Conservation (phyloP, 2,329 filamentous ascomycete species). For the Aspergillus oerlinghausenensis region DNA sequence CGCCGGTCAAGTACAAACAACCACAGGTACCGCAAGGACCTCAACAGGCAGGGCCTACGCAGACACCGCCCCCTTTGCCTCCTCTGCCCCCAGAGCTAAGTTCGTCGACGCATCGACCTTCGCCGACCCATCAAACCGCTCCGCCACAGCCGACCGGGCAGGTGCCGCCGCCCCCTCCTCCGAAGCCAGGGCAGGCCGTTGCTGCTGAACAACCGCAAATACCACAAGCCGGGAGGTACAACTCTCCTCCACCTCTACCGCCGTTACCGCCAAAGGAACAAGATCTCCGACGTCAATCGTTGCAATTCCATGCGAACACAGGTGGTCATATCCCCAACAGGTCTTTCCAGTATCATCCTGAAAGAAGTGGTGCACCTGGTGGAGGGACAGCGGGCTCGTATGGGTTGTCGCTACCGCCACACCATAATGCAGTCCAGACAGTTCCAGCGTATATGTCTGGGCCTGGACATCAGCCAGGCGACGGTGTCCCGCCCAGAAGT, state of each 20-base stretch:
- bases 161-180: slow-evolving; percentile 33
- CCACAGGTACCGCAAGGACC: slow-evolving; percentile 31
- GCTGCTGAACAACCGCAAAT: slow-evolving; percentile 13
- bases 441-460: slow-evolving; percentile 14
- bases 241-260: slow-evolving; percentile 31
- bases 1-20: slow-evolving; percentile 76
- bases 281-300: slow-evolving; percentile 12
- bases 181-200: slow-evolving; percentile 29
- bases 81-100: slow-evolving; percentile 64
- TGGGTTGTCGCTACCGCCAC: background rate
- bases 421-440: background rate
- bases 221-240: slow-evolving; percentile 22
- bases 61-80: slow-evolving; percentile 62
- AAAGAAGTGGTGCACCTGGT: slow-evolving; percentile 21
- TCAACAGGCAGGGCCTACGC: slow-evolving; percentile 26
- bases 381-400: slow-evolving; percentile 5
- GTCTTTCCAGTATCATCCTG: slow-evolving; percentile 25
- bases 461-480: slow-evolving; percentile 11
- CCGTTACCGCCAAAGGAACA: slow-evolving; percentile 36
- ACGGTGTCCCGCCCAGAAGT: slow-evolving; percentile 9
- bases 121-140: slow-evolving; percentile 16
- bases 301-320: slow-evolving; percentile 9
- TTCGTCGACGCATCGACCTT: slow-evolving; percentile 31
- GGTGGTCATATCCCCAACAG: slow-evolving; percentile 5
- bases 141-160: slow-evolving; percentile 13